Evolutionary conservation across 768 basidiomycete genomes (phyloP), one percentile per base, ranked within the genome.

Genomic region (Polyporus arcularius): DNA sequence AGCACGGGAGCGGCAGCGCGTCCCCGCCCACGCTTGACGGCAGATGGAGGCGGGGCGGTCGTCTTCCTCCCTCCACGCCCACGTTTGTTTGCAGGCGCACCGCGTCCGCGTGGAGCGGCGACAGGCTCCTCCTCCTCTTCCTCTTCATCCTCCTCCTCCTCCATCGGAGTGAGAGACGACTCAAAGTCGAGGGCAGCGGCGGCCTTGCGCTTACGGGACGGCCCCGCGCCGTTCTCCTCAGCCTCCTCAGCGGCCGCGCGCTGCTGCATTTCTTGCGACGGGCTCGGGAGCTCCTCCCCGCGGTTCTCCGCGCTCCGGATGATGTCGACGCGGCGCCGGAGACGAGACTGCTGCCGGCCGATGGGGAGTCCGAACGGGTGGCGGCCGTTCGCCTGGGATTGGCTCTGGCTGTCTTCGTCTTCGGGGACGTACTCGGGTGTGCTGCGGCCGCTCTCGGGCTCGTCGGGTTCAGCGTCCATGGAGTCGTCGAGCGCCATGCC

Each of bases 231-330:
- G 61, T 42, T 58, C 47, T 65, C 70, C 21, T 60, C 65, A n/a
- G 60, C 54, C 42, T 58, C 61, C 46, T 66, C 64, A 10, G 53
- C 51, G 8, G 35, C 54, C 12, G 75, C 78, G 48, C 76, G 71
- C 38, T 73, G 72, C 14, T 85, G 76, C 82, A 88, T 85, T 67
- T 88, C 85, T 72, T 75, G 78, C 28, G 84, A 81, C 21, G 85
- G 85, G 61, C 83, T 80, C 0, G 77, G 76, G 9, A 84, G 74
- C 35, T 61, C 45, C 7, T 65, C 65, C 1, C 73, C 79, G 3
- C 72, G 70, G 47, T 83, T 81, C 5, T 75, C 79, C 30, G 83
- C 62, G 9, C 54, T 52, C 41, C 54, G 53, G 56, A 64, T 62
- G n/a, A 64, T 61, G 48, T 67, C 41, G 41, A 51, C 48, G 15